These are phyloP conservation scores for Penicillium carneum DNA, from an alignment of 2,329 filamentous ascomycete genomes.

Conservation along the genomic window DNA sequence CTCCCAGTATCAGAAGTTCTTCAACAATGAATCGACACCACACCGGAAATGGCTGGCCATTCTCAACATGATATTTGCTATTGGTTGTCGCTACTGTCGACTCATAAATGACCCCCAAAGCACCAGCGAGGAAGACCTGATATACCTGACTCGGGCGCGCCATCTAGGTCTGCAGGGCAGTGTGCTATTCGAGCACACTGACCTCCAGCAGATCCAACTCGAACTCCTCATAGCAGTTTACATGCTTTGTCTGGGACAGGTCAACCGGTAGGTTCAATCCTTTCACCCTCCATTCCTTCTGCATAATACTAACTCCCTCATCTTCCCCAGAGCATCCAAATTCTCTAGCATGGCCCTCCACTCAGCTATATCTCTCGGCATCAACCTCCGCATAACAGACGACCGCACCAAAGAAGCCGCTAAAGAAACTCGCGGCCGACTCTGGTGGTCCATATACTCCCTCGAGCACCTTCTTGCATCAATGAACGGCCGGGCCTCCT, in stretches of 20 bases:
- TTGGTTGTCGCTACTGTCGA: slow-evolving; percentile 52
- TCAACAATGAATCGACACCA: slow-evolving; percentile 35
- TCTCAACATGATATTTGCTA: slow-evolving; percentile 57
- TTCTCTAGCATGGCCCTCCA: slow-evolving; percentile 51
- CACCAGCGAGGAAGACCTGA: slow-evolving; percentile 45
- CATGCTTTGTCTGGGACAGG: slow-evolving; percentile 49
- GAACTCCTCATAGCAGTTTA: slow-evolving; percentile 52
- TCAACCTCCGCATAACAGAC: slow-evolving; percentile 52
- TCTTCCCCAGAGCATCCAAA: slow-evolving; percentile 48
- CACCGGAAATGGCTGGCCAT: slow-evolving; percentile 51
- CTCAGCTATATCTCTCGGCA: slow-evolving; percentile 50
- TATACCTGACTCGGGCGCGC: slow-evolving; percentile 52
- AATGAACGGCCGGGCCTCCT: slow-evolving; percentile 53
- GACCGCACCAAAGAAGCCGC: slow-evolving; percentile 44
- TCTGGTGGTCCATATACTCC: slow-evolving; percentile 55
- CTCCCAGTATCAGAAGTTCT: slow-evolving; percentile 50
- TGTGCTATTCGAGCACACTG: slow-evolving; percentile 50
- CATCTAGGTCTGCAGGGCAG: slow-evolving; percentile 47
- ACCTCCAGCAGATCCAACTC: slow-evolving; percentile 55
- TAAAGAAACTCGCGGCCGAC: slow-evolving; percentile 51
- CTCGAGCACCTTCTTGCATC: slow-evolving; percentile 53
- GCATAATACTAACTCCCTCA: neutral
- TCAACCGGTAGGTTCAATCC: slow-evolving; percentile 48
- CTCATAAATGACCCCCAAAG: slow-evolving; percentile 39
- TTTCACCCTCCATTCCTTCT: neutral